A percentile compares a stretch with the other conserved stretches of the same genome.
Evolutionary conservation across 208 protist species (phyloP).

Genomic region (Naegleria fowleri): DNA sequence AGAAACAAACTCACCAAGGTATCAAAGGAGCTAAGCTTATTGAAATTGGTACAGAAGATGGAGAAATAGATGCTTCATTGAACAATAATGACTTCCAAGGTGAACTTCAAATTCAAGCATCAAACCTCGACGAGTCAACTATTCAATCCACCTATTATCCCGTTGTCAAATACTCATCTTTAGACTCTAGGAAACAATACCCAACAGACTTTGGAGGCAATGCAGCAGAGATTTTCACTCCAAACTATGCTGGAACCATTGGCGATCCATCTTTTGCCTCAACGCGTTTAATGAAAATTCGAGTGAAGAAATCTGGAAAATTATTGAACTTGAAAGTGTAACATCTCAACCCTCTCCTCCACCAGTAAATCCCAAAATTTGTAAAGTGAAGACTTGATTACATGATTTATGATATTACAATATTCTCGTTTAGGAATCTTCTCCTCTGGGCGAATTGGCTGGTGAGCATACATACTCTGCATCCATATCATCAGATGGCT

Average conservation of each 20-base stretch:
- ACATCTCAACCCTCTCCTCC: neutral
- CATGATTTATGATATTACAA: neutral
- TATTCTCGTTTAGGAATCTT: neutral
- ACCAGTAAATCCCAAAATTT: neutral
- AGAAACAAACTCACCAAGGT: neutral
- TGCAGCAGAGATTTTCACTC: neutral
- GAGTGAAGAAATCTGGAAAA: neutral
- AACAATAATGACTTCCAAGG: neutral
- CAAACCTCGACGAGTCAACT: neutral
- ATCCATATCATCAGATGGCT: neutral
- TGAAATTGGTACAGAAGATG: neutral
- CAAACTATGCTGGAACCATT: neutral
- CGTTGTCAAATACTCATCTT: neutral
- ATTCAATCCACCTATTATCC: neutral
- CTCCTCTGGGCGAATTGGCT: neutral
- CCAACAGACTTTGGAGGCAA: neutral
- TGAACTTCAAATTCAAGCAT: neutral
- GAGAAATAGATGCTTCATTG: neutral
- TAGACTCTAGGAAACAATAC: neutral
- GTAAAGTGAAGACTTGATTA: neutral
- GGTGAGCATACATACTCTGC: neutral
- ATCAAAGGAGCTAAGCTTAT: neutral
- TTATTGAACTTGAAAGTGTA: neutral
- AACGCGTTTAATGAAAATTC: neutral
- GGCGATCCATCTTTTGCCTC: neutral